phyloP scores from a whole-genome alignment of 164 flowering plant genomes.

The Warburgia ugandensis region DNA sequence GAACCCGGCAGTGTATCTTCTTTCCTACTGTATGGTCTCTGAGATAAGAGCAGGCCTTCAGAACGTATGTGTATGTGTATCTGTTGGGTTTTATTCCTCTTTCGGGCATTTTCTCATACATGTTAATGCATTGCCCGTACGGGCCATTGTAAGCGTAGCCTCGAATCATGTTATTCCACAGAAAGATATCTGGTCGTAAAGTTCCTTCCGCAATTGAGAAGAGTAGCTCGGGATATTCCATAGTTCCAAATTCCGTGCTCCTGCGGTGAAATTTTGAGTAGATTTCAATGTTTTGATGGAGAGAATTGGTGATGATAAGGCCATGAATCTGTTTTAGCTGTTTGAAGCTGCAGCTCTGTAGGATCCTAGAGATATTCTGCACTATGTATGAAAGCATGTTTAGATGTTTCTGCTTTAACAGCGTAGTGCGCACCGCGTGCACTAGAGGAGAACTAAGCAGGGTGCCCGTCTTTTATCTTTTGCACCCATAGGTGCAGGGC shows the following conservation, averaged over 20 bases:
- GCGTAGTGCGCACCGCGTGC: too few relatives aligned
- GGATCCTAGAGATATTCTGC: slow-evolving; percentile 12
- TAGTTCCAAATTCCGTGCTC: slow-evolving; percentile 37
- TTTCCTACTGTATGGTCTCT: slow-evolving; percentile 21
- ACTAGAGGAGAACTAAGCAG: too few relatives aligned
- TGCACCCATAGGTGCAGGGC: too few relatives aligned
- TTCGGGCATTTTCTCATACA: slow-evolving; percentile 36
- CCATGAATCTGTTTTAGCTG: slow-evolving; percentile 42
- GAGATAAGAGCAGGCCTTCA: slow-evolving; percentile 25
- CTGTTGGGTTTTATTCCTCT: slow-evolving; percentile 36
- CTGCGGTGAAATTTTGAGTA: slow-evolving; percentile 33
- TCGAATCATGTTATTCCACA: slow-evolving; percentile 40
- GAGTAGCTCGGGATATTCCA: slow-evolving; percentile 30
- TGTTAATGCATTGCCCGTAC: slow-evolving; percentile 16
- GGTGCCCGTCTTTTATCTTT: too few relatives aligned
- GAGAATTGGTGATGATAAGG: slow-evolving; percentile 20
- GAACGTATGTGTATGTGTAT: slow-evolving; percentile 37
- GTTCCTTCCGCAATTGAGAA: slow-evolving; percentile 22
- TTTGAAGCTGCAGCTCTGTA: slow-evolving; percentile 30
- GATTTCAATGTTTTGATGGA: slow-evolving; percentile 17
- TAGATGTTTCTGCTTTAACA: too few relatives aligned
- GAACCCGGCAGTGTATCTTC: slow-evolving; percentile 30
- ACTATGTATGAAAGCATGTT: too few relatives aligned
- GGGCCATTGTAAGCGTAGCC: slow-evolving; percentile 43
- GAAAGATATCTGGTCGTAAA: slow-evolving; percentile 10